A percentile compares a stretch with the other conserved stretches of the same genome.
phyloP scores from a whole-genome alignment of 306 rosid genomes.

The Gastrolobium villosum region DNA sequence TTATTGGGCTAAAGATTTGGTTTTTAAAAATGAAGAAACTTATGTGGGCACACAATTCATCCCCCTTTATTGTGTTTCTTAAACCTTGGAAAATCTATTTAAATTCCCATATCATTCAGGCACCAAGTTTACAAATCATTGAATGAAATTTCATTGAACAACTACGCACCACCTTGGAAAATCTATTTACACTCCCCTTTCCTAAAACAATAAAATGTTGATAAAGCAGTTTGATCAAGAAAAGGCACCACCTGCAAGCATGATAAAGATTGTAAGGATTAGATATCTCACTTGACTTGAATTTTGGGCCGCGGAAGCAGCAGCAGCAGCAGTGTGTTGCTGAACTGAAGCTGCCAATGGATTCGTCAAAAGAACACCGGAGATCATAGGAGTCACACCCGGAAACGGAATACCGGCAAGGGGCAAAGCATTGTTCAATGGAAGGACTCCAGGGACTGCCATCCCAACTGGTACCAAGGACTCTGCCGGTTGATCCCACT shows the following conservation, averaged over 20 bases:
- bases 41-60: constrained; percentile 2
- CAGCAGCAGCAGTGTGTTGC: constrained; percentile 56
- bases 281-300: constrained; percentile 64
- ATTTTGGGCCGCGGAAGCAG: constrained; percentile 57
- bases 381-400: constrained; percentile 43
- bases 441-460: constrained; percentile 64
- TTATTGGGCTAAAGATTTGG: not conserved
- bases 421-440: constrained; percentile 54
- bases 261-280: constrained; percentile 21
- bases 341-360: constrained; percentile 51
- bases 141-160: constrained; percentile 31
- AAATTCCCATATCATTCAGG: constrained; percentile 8
- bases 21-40: not conserved
- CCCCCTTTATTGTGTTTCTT: constrained; percentile 4
- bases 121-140: constrained; percentile 19
- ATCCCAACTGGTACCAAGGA: constrained; percentile 63
- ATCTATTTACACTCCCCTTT: not conserved
- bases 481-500: constrained; percentile 98
- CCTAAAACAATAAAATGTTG: not conserved
- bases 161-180: not conserved
- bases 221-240: constrained; percentile 14
- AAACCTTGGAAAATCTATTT: constrained; percentile 12
- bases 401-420: constrained; percentile 57
- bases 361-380: constrained; percentile 50
- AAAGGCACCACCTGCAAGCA: constrained; percentile 22